phyloP scores from a whole-genome alignment of 2,329 filamentous ascomycete species.

The Clarireedia homoeocarpa region DNA sequence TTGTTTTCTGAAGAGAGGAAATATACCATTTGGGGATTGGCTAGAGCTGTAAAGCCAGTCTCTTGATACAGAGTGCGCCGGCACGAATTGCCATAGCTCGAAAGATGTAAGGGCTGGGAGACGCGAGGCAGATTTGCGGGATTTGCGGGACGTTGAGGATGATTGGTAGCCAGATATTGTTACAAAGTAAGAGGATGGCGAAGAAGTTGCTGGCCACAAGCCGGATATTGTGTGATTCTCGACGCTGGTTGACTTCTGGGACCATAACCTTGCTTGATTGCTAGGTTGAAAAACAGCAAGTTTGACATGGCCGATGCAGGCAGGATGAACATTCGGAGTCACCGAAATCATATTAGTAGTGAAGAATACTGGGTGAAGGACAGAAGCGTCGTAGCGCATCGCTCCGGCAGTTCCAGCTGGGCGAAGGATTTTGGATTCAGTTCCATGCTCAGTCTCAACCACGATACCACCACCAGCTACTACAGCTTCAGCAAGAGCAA shows the following conservation, averaged over 20 bases:
- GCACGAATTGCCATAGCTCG: neutral
- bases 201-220: no score
- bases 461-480: no score
- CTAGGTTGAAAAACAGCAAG: no score
- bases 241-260: no score
- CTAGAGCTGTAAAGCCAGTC: neutral
- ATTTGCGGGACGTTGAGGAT: neutral
- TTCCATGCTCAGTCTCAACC: neutral
- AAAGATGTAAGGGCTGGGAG: neutral
- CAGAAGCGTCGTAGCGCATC: slow-evolving; percentile 10
- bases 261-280: no score
- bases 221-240: no score
- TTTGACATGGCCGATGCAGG: slow-evolving; percentile 12
- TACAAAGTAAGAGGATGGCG: no score
- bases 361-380: slow-evolving; percentile 16
- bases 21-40: neutral
- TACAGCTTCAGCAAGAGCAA: slow-evolving; percentile 15
- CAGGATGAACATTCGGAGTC: slow-evolving; percentile 10
- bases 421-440: neutral
- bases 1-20: neutral
- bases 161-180: neutral
- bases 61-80: neutral
- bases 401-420: neutral
- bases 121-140: no score
- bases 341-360: slow-evolving; percentile 1